Conservation (phyloP, 176 grass and related monocot species). For the Saccharum officinarum region DNA sequence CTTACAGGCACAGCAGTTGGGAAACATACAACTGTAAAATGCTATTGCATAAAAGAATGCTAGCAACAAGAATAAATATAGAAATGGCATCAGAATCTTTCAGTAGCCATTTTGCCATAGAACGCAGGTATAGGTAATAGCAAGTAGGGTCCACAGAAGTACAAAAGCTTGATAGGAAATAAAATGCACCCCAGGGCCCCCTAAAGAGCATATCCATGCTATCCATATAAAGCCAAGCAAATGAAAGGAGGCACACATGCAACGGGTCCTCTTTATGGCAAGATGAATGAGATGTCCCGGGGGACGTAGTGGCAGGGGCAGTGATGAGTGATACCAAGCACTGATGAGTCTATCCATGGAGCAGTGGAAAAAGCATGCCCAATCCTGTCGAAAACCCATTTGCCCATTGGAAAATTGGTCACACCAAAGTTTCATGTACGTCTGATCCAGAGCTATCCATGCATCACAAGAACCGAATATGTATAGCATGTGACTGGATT, state of each 20-base stretch:
- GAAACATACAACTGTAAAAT: constrained; percentile 16
- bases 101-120: constrained; percentile 20
- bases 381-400: constrained; percentile 50
- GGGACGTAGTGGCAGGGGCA: constrained; percentile 46
- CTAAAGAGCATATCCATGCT: constrained; percentile 49
- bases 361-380: constrained; percentile 54
- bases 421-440: constrained; percentile 35
- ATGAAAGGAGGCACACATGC: constrained; percentile 48
- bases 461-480: constrained; percentile 50
- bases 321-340: constrained; percentile 39
- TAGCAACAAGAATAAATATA: constrained; percentile 5
- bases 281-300: constrained; percentile 55
- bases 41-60: not conserved
- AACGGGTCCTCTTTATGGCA: constrained; percentile 60
- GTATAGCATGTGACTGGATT: constrained; percentile 42
- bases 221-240: constrained; percentile 68
- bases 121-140: constrained; percentile 5
- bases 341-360: constrained; percentile 70
- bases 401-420: constrained; percentile 44
- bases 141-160: constrained; percentile 37
- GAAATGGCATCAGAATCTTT: not conserved
- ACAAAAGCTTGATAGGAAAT: constrained; percentile 51
- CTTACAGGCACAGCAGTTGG: not conserved
- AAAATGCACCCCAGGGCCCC: constrained; percentile 38
- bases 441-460: constrained; percentile 37